Evolutionary conservation across 1,284 basidiomycete genomes (phyloP), one percentile per base, ranked within the genome.

Genomic region (Microbotryomycetes sp.): DNA sequence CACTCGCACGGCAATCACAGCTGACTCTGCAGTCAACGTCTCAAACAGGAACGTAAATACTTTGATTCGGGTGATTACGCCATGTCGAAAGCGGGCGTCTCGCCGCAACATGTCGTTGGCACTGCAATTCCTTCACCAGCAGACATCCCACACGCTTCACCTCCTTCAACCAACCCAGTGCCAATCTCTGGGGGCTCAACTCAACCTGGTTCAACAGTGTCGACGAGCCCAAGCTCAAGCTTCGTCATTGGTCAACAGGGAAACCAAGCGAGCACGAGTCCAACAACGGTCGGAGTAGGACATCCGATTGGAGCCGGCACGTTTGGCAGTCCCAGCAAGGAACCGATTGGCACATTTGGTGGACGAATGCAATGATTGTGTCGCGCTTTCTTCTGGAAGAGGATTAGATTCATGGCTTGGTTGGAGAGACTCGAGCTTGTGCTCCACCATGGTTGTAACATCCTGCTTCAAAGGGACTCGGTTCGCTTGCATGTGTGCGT

Each of bases 41-140:
- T 4, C 6, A 12, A 23, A 9, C 59, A 75, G 72, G 77, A 78
- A 62, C 77, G 77, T 67, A 78, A 78, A 58, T 78, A 77, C 72
- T 78, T 78, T 57, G 77, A 77, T 62, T 77, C 76, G 23, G 77
- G 77, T 26, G 77, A 78, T 64, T 78, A 77, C 62, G 77, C 77
- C 32, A 71, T 78, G 30, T 74, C 74, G 36, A 76, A 77, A 62
- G 76, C 77, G 2, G 77, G 76, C 42, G 76, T 76, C 58, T 72
- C 76, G 9, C 72, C 76, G 4, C 73, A 74, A 54, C 74, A 76
- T 54, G 71, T 72, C 16, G 77, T 77, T 56, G 77, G 77, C 15
- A 78, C 76, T 0, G 74, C 76, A 28, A 77, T 77, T 52, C 76
- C 77, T 48, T 76, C 75, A 51, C 76, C 77, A 36, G 75, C 76